Evolutionary conservation across 495 filamentous ascomycete genomes (phyloP), one percentile per base, ranked within the genome.

Genomic region (Lepraria neglecta): DNA sequence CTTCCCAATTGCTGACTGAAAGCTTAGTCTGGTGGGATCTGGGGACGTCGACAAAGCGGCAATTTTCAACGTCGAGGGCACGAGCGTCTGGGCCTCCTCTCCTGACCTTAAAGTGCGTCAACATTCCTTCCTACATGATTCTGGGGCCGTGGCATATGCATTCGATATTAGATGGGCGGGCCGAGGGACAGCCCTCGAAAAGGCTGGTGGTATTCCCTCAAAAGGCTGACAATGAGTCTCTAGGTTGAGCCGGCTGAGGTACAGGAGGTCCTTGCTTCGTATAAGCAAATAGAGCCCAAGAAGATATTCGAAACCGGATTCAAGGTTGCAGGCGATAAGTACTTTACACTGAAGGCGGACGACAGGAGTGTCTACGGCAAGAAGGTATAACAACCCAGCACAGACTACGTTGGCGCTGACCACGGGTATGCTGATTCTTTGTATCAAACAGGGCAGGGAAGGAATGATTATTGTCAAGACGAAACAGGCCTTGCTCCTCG

Each of bases 41-140:
- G 85, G 85, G 68, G 87, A 94, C 73, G 76, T 96, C 74, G 88
- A 94, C 79, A 86, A 88, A 76, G 94, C 84, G 68, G 89, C 88
- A 70, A 95, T 97, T 73, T 84, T 92, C 77, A 89, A 85, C 75
- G 76, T 74, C 61, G 85, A 87, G 63, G 90, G 91, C 70, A 87
- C 89, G 71, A 89, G 85, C 71, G 79, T 86, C 65, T 96, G 92
- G 90, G 92, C 92, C 60, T 70, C 77, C n/a, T 82, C 84, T 24
- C 19, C 80, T 21, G 82, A 77, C 63, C 95, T 95, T 78, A 73
- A 72, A 65, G 91, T 95, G 85, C 71, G 85, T 70, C 57, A 31
- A 31, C 21, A 48, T 14, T 24, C 14, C 24, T 17, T 50, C 24
- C 45, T 40, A 3, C 15, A 7, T 46, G 9, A 38, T 6, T 21